Base-by-base conservation (phyloP, 2,329 filamentous ascomycete genomes). In the Aspergillus phoenicis region DNA sequence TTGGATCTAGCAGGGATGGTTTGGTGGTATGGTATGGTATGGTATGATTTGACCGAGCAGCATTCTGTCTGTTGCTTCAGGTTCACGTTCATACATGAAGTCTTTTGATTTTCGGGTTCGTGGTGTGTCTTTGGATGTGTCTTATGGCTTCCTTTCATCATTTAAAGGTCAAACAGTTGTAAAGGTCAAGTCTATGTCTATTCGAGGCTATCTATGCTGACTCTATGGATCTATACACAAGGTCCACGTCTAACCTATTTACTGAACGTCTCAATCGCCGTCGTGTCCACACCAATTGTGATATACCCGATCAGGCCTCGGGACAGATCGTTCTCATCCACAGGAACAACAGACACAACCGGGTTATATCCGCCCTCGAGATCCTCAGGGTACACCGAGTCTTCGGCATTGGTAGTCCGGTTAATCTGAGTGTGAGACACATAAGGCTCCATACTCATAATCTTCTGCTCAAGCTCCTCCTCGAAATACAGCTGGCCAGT, bases 271-370 rank as follows among this genome's bases (percentile, higher is more conserved):
- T 68, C 59, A 10, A 66, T 52, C 13, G 63, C 62, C 8, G 62
- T 67, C 8, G 68, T 67, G 52, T 76, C 70, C 17, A 75, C 69
- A 6, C 73, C 73, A n/a, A 77, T 67, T 2, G 73, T 78, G 26
- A 77, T 70, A 41, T 78, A 78, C 2, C 71, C 73, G 39, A 77
- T 66, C 65, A 77, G 68, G 1, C 75, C 75, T 24, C 77, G 78
- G 22, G 64, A 67, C 7, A 74, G 57, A 61, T 77, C 68, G 57
- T 72, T 62, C 2, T 72, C 75, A 60, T 78, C 75, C 20, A 71
- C 56, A 4, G 76, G 65, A 33, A 76, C 68, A 39, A 77, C 65
- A 15, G 64, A 66, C 24, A 78, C 59, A 30, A 71, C 57, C 0
- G 76, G 75, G 38, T 72, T 69, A 39, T 65, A 77, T 5, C 73